Percentiles rank a stretch among this genome's conserved stretches.
Evolutionary conservation across 2,329 filamentous ascomycete genomes (phyloP).

Genomic region (Penicillium brasilianum): DNA sequence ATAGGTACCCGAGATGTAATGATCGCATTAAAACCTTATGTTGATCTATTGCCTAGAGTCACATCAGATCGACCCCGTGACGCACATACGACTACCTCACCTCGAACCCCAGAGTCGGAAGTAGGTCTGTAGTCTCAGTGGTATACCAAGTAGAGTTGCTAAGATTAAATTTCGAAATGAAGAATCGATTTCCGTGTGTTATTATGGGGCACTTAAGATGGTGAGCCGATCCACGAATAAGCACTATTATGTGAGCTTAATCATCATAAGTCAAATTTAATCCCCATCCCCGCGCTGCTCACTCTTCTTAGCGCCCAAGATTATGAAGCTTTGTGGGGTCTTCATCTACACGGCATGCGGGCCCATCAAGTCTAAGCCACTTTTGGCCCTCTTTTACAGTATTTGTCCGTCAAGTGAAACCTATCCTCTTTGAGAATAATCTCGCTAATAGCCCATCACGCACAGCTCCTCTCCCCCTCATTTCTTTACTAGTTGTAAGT

Average conservation of each 20-base stretch:
- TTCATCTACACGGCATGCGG: neutral
- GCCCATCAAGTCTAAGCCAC: neutral
- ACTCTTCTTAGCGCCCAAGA: neutral
- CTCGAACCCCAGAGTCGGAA: neutral
- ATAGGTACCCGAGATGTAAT: neutral
- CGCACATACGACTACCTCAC: neutral
- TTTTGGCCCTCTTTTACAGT: neutral
- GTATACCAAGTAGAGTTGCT: neutral
- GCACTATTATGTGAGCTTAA: neutral
- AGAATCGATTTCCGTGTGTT: neutral
- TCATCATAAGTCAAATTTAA: too few species aligned
- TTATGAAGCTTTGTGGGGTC: neutral
- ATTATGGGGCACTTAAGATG: neutral
- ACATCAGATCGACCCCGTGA: neutral
- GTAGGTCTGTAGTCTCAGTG: neutral
- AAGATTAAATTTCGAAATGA: neutral
- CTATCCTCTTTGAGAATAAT: neutral
- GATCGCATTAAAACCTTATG: neutral
- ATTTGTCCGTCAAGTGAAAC: neutral
- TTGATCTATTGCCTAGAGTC: neutral
- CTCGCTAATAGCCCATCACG: neutral
- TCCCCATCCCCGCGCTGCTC: neutral
- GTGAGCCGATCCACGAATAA: neutral
- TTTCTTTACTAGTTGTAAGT: neutral
- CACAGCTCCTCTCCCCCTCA: neutral